A percentile compares a stretch with the other conserved stretches of the same genome.
phyloP scores from a whole-genome alignment of 441 rosid genomes.

The Adansonia rubrostipa region DNA sequence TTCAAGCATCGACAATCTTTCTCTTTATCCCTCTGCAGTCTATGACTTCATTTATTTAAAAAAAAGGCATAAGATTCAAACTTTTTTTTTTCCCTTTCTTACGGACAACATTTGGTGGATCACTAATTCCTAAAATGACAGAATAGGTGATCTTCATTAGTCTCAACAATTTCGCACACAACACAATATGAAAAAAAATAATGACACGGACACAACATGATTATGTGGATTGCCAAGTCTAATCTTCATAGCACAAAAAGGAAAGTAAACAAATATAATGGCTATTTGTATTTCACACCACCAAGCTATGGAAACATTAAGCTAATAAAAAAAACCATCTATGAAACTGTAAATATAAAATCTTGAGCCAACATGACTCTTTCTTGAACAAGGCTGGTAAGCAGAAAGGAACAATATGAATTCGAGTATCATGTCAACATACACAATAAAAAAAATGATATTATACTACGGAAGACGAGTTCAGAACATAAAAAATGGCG shows the following conservation, averaged over 20 bases:
- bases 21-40: too few species aligned
- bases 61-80: too few species aligned
- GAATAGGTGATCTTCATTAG: too few species aligned
- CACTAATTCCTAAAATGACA: not conserved
- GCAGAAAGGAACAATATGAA: conserved; percentile 18
- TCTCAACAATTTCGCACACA: too few species aligned
- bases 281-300: not conserved
- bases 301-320: not conserved
- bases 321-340: not conserved
- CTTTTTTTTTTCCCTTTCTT: not conserved
- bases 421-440: conserved; percentile 23
- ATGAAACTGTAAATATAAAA: not conserved
- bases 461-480: conserved; percentile 13
- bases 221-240: too few species aligned
- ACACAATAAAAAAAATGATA: conserved; percentile 22
- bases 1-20: too few species aligned
- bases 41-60: too few species aligned
- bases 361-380: not conserved
- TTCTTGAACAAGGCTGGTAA: not conserved
- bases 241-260: not conserved
- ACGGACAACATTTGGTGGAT: not conserved
- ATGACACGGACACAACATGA: too few species aligned
- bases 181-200: too few species aligned
- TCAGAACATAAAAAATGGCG: not conserved
- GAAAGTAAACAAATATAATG: not conserved